Conservation (phyloP, 495 filamentous ascomycete genomes). For the Penicillium chermesinum region DNA sequence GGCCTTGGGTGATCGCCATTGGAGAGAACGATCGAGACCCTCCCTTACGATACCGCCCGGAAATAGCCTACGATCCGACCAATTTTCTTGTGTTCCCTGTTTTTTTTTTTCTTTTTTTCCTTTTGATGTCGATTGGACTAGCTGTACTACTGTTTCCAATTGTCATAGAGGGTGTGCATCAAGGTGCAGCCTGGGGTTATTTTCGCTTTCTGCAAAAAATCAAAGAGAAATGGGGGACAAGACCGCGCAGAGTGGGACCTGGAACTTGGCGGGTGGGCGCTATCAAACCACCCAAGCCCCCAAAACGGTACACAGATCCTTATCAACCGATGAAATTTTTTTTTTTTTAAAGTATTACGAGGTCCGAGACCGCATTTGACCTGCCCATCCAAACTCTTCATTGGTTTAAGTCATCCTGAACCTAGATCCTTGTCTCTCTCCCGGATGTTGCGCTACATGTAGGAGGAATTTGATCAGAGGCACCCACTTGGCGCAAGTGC, state of each 20-base stretch:
- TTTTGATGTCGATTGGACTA: not conserved
- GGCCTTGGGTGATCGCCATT: constrained; percentile 13
- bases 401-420: too few relatives aligned
- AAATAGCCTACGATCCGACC: not conserved
- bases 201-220: not conserved
- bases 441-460: not conserved
- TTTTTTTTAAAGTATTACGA: too few relatives aligned
- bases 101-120: not conserved
- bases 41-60: not conserved
- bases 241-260: too few relatives aligned
- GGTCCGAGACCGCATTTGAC: not conserved
- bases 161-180: not conserved
- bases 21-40: constrained; percentile 7
- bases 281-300: not conserved
- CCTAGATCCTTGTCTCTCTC: not conserved
- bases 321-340: not conserved
- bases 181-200: too few relatives aligned
- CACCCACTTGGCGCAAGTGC: constrained; percentile 1
- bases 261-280: not conserved
- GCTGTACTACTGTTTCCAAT: not conserved
- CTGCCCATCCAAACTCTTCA: too few relatives aligned
- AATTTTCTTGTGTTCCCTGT: not conserved
- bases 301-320: not conserved
- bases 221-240: not conserved
- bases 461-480: not conserved